Evolutionary conservation across 176 grass and related monocot genomes (phyloP).

Genomic region (Eragrostis nindensis): DNA sequence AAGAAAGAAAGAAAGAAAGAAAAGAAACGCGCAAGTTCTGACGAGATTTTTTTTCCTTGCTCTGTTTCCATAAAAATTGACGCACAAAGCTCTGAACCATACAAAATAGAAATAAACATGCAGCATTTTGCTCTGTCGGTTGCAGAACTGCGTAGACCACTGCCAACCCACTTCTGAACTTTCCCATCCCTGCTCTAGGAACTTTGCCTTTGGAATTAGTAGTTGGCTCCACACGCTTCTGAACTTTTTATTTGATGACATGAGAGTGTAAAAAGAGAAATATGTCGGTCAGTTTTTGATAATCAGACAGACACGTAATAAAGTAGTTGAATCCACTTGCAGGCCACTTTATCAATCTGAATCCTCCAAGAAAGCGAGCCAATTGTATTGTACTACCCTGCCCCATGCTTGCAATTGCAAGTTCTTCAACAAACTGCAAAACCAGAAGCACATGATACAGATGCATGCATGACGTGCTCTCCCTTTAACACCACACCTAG

Average conservation of each 20-base stretch:
- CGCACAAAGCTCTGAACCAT: background rate
- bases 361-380: conserved; percentile 26
- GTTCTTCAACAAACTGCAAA: background rate
- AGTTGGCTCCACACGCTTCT: background rate
- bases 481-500: conserved; percentile 19
- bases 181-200: background rate
- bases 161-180: background rate
- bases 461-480: conserved; percentile 11
- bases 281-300: background rate
- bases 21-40: too few relatives aligned
- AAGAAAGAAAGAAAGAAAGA: too few relatives aligned
- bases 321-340: conserved; percentile 10
- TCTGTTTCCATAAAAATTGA: background rate
- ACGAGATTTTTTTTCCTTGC: background rate
- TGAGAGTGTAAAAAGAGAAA: background rate
- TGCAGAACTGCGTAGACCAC: background rate
- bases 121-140: conserved; percentile 29
- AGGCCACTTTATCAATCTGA: conserved; percentile 1
- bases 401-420: conserved; percentile 4
- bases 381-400: conserved; percentile 25
- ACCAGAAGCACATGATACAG: conserved; percentile 7
- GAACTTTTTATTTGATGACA: background rate
- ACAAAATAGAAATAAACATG: background rate
- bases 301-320: background rate
- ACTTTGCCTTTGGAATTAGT: background rate